These are phyloP conservation scores for Penicillium vulpinum DNA, from an alignment of 2,329 filamentous ascomycete species.

Conservation along the genomic window DNA sequence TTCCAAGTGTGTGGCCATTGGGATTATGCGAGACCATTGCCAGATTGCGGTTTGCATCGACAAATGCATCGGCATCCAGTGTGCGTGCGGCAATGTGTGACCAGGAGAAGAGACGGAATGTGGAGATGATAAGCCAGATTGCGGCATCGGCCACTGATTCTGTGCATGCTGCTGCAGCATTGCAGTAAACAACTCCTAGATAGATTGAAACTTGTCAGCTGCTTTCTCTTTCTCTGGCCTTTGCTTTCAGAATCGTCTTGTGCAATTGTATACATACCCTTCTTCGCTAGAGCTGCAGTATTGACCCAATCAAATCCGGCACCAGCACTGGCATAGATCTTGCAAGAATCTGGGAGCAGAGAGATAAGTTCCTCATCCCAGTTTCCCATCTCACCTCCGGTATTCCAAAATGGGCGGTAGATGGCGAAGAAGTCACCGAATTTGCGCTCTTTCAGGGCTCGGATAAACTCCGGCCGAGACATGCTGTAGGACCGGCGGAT, in stretches of 20 bases:
- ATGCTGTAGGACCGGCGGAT: slow-evolving; percentile 39
- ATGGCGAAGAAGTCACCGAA: slow-evolving; percentile 48
- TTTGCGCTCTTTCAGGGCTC: slow-evolving; percentile 43
- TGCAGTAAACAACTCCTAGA: slow-evolving; percentile 59
- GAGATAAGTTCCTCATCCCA: slow-evolving; percentile 62
- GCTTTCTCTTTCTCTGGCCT: background rate
- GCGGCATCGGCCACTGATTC: slow-evolving; percentile 73
- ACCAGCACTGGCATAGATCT: slow-evolving; percentile 60
- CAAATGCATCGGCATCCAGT: slow-evolving; percentile 50
- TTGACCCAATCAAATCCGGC: slow-evolving; percentile 66
- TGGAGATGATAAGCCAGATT: slow-evolving; percentile 66
- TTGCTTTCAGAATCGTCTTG: background rate
- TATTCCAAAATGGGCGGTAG: slow-evolving; percentile 64
- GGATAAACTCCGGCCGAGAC: slow-evolving; percentile 42
- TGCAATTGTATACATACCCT: slow-evolving; percentile 47
- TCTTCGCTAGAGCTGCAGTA: slow-evolving; percentile 59
- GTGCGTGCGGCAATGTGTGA: slow-evolving; percentile 58
- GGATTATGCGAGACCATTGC: slow-evolving; percentile 65
- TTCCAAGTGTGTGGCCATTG: slow-evolving; percentile 60
- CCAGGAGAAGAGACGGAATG: slow-evolving; percentile 69
- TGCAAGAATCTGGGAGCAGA: slow-evolving; percentile 54
- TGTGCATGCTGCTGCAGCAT: slow-evolving; percentile 67
- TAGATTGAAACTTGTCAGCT: background rate
- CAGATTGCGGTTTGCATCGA: slow-evolving; percentile 60
- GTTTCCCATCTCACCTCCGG: slow-evolving; percentile 64